Base-by-base conservation (phyloP, 768 basidiomycete species). In the Pulveroboletus sp. region DNA sequence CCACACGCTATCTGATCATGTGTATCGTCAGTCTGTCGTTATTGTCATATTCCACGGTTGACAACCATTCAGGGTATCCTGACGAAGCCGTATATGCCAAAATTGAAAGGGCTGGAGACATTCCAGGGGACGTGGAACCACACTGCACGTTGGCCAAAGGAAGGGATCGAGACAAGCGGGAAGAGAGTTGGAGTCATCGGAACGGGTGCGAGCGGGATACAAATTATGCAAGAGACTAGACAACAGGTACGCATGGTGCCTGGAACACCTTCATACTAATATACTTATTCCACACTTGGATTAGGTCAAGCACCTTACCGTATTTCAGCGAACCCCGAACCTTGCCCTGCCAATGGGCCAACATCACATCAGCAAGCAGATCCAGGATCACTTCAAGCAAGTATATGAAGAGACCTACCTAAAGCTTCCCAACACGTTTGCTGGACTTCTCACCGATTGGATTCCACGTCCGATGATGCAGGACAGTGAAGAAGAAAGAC, bases 241-340 rank as follows among this genome's bases (percentile, higher is more conserved):
- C 24, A 0, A 36, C 48, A 52, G 9, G 57, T 59, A 40, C 8
- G 50, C 26, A 37, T 7, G 13, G 6, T 4, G 21, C 11, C 6
- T 10, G 10, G 9, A 37, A 4, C 2, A 1, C 21, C 21, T 21
- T 4, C 21, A n/a, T n/a, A 21, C 13, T 24, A 3, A 26, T 7
- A 11, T 6, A 26, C 28, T 51, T 7, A 46, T 26, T 13, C 8
- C 14, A 28, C 9, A 8, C 8, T 30, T 6, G 41, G 8, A 39
- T 32, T 33, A 61, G 51, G 58, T 47, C 1, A 5, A 50, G 1
- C 24, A 43, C 9, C 44, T 57, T 2, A 49, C 51, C 27, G 44
- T 51, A 15, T 58, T 57, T 44, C 55, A 61, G 28, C 51, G 58
- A 39, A 54, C 55, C 2, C 59, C 59, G 3, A 61, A 54, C 11